Evolutionary conservation across 306 rosid genomes (phyloP), one percentile per base, ranked within the genome.

Genomic region (Trifolium dubium): DNA sequence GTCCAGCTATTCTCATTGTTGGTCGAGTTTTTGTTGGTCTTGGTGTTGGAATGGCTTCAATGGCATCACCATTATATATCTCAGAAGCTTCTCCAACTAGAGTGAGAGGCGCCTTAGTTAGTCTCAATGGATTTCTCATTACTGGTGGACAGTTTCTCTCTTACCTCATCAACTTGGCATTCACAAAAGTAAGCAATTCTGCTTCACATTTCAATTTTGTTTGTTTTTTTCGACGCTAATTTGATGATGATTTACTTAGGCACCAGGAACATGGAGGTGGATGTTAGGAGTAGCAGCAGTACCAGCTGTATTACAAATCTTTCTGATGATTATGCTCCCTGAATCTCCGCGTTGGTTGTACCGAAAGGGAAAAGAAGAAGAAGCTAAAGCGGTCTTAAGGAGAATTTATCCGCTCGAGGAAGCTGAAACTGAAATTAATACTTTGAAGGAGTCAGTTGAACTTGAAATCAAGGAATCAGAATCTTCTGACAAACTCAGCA

Each of bases 281-380:
- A 89, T 89, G 93, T 44, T 89, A 70, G 90, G 93, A 51, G 82
- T 84, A 15, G 93, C 90, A 11, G 85, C 81, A 60, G 35, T 78
- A 17, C 93, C 90, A 43, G 90, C 87, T 51, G 0, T 86, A n/a
- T 0, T 84, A 15, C 90, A 89, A 63, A 44, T 84, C 31, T 0
- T 62, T 29, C 35, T 84, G 31, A 84, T 89, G 90, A 3, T 59
- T 1, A 23, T 65, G 59, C 88, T 88, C 19, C 93, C 93, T 5
- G 93, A 88, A 72, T 88, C 93, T 0, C 93, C 93, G 0, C 90
- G 90, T 62, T 88, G 93, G 93, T 72, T 88, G 5, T 88, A n/a
- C 59, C 76, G 89, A 49, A 80, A 88, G 88, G 91, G 89, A 10
- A 79, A 65, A 51, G 74, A 71, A 55, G 90, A 83, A 71, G 86